These are phyloP conservation scores for Glycyrrhiza uralensis DNA, from an alignment of 306 rosid species.

Conservation along the genomic window DNA sequence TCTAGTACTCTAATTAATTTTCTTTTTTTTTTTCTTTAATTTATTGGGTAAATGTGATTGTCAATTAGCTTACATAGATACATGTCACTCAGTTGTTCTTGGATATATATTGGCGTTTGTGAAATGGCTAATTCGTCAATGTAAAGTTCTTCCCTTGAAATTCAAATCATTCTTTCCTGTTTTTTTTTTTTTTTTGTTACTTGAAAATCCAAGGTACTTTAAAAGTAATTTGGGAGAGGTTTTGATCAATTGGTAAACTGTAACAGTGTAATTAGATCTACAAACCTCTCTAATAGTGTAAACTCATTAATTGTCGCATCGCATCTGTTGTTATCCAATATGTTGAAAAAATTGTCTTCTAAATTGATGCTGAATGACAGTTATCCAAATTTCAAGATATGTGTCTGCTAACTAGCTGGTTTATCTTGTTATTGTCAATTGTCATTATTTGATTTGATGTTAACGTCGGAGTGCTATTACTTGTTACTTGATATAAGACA, in stretches of 20 bases:
- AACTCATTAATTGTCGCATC: not conserved
- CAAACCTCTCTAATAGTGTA: not conserved
- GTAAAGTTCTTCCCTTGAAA: not conserved
- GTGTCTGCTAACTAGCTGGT: not conserved
- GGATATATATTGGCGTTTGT: not conserved
- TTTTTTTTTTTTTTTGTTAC: not conserved
- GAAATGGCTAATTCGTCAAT: not conserved
- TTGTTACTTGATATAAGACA: too few relatives aligned
- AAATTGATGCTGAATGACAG: constrained; percentile 1
- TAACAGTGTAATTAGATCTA: not conserved
- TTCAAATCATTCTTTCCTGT: not conserved
- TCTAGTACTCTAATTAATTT: not conserved
- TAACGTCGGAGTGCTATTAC: too few relatives aligned
- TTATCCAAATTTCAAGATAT: not conserved
- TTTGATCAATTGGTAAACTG: not conserved
- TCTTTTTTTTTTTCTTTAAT: not conserved
- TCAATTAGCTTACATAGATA: not conserved
- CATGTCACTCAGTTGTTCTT: not conserved
- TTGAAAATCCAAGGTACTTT: not conserved
- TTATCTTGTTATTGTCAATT: not conserved
- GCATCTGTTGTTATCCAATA: not conserved
- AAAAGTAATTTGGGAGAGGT: not conserved
- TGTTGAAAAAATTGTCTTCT: not conserved
- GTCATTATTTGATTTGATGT: not conserved
- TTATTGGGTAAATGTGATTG: not conserved